These are phyloP conservation scores for Ananas comosus DNA, from an alignment of 176 grass and related monocot genomes.

Conservation along the genomic window DNA sequence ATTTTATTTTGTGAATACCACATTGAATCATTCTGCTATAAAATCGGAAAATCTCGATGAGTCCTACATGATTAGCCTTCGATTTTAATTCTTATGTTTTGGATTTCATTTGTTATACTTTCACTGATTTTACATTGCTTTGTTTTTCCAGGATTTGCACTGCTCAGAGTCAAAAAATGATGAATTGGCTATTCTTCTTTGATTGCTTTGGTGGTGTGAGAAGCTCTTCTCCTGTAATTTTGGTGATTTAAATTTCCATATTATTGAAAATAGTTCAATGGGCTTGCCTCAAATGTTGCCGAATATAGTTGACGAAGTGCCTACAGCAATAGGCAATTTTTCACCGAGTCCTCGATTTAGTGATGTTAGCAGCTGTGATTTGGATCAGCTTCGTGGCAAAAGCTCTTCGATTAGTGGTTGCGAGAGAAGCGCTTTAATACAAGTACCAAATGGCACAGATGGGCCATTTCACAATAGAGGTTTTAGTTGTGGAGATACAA, in stretches of 20 bases:
- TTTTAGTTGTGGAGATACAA: conserved; percentile 14
- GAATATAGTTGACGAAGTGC: conserved; percentile 26
- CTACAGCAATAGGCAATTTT: conserved; percentile 31
- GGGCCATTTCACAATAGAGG: conserved; percentile 17
- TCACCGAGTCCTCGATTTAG: conserved; percentile 22
- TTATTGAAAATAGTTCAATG: conserved; percentile 27
- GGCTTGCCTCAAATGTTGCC: conserved; percentile 61
- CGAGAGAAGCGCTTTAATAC: conserved; percentile 31
- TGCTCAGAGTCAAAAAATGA: no score
- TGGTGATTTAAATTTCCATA: neutral
- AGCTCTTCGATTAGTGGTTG: conserved; percentile 28
- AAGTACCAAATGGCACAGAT: conserved; percentile 23
- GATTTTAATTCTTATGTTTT: no score
- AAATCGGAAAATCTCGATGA: no score
- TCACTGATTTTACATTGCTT: no score
- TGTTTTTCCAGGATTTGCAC: no score
- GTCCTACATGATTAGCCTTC: no score
- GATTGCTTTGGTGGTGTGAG: no score
- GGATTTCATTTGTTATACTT: no score
- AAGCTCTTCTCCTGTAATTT: neutral
- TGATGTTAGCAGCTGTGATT: conserved; percentile 15
- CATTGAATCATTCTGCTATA: no score
- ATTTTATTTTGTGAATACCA: no score
- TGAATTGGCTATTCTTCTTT: no score
- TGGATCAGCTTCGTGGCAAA: conserved; percentile 15